Percentiles rank a stretch among this genome's conserved stretches.
Conservation (phyloP, 306 rosid genomes). For the Vachellia collinsii region DNA sequence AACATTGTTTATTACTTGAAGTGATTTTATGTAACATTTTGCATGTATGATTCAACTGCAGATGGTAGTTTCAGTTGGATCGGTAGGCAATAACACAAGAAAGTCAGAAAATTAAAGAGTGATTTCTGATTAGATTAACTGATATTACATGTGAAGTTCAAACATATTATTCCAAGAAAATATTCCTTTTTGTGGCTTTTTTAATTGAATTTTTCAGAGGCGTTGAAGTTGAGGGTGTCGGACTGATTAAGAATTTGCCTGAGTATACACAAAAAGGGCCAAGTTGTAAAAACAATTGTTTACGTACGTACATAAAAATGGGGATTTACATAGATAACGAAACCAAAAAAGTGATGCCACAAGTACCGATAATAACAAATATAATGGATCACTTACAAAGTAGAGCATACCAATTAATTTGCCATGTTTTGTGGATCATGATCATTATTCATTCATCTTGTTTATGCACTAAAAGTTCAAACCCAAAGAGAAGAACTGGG, state of each 20-base stretch:
- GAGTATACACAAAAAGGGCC: neutral
- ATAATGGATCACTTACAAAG: neutral
- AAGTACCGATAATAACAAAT: constrained; percentile 4
- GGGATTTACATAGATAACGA: neutral
- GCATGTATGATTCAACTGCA: neutral
- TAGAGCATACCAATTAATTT: neutral
- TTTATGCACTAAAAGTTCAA: neutral
- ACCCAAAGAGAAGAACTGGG: neutral
- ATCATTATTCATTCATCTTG: neutral
- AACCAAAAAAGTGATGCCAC: neutral
- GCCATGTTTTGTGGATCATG: neutral
- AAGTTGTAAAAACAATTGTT: neutral
- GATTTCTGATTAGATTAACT: neutral
- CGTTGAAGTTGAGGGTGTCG: neutral
- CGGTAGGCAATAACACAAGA: neutral
- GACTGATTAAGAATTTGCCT: neutral
- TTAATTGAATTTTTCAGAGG: constrained; percentile 1
- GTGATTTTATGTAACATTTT: neutral
- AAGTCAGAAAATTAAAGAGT: neutral
- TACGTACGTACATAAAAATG: neutral
- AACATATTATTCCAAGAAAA: constrained; percentile 18
- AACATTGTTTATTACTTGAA: neutral
- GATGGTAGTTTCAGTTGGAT: neutral
- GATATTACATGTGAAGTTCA: neutral
- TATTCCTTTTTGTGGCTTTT: neutral